These are phyloP conservation scores for Penicillium canariense DNA, from an alignment of 495 filamentous ascomycete species.

Conservation along the genomic window DNA sequence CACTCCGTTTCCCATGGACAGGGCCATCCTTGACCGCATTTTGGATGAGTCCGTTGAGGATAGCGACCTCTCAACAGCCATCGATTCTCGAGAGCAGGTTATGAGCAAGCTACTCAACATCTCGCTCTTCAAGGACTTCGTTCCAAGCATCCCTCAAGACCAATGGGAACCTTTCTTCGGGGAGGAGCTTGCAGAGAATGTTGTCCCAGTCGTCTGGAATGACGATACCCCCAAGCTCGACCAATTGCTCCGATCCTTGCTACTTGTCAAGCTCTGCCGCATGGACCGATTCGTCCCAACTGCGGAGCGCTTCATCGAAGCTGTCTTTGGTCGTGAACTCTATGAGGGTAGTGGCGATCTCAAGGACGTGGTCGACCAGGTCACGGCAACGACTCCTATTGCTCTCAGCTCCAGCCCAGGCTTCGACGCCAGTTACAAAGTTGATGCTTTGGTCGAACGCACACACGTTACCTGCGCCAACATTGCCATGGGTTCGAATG, in stretches of 20 bases:
- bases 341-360: slow-evolving; percentile 82
- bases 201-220: slow-evolving; percentile 76
- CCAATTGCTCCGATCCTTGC: slow-evolving; percentile 75
- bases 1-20: slow-evolving; percentile 91
- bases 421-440: slow-evolving; percentile 98
- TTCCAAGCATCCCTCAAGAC: slow-evolving; percentile 56
- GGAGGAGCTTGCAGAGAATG: slow-evolving; percentile 86
- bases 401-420: slow-evolving; percentile 90
- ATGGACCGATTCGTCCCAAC: slow-evolving; percentile 92
- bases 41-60: slow-evolving; percentile 76
- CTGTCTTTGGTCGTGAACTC: slow-evolving; percentile 81
- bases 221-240: slow-evolving; percentile 62
- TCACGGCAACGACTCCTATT: slow-evolving; percentile 80
- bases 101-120: slow-evolving; percentile 66
- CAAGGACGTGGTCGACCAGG: slow-evolving; percentile 77
- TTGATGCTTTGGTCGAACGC: slow-evolving; percentile 87
- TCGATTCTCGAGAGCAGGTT: slow-evolving; percentile 63
- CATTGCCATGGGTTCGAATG: slow-evolving; percentile 98
- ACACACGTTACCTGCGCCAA: slow-evolving; percentile 81
- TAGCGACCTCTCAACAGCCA: slow-evolving; percentile 70
- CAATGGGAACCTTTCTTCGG: slow-evolving; percentile 78
- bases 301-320: slow-evolving; percentile 83
- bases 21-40: slow-evolving; percentile 77
- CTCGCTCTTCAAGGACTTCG: slow-evolving; percentile 67
- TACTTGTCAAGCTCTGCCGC: slow-evolving; percentile 91